Percentiles rank a stretch among this genome's conserved stretches.
phyloP scores from a whole-genome alignment of 192 early-diverging fungal genomes.

The Coemansia sp. region DNA sequence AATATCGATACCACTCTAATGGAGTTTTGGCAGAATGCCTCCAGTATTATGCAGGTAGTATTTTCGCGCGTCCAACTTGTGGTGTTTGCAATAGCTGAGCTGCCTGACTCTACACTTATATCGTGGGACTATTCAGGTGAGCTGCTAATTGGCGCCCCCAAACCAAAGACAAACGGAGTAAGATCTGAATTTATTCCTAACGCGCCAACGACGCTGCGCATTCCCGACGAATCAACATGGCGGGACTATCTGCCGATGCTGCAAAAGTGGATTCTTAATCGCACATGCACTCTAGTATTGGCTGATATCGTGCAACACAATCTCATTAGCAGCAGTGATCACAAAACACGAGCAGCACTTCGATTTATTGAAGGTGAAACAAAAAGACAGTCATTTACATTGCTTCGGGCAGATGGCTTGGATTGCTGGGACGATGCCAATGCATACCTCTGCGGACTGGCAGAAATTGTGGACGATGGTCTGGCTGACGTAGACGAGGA shows the following conservation, averaged over 20 bases:
- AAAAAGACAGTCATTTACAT: background rate
- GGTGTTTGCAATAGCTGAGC: constrained; percentile 1
- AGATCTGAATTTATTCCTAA: background rate
- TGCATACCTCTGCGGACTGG: constrained; percentile 10
- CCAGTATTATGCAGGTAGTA: constrained; percentile 5
- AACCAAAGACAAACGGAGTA: background rate
- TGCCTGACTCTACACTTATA: constrained; percentile 1
- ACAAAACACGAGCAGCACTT: constrained; percentile 4
- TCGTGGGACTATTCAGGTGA: constrained; percentile 11
- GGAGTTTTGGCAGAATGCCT: constrained; percentile 9
- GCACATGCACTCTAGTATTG: constrained; percentile 4
- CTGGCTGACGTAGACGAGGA: constrained; percentile 19
- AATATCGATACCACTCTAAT: background rate
- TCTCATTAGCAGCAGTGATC: background rate
- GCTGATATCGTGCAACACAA: background rate
- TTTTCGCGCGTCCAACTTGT: constrained; percentile 17
- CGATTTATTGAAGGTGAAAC: background rate
- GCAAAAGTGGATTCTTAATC: constrained; percentile 7
- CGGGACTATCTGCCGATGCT: constrained; percentile 9
- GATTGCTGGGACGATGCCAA: constrained; percentile 25
- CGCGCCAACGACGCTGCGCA: constrained; percentile 1
- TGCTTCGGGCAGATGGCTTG: constrained; percentile 5
- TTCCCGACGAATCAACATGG: constrained; percentile 27
- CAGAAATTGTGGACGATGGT: background rate
- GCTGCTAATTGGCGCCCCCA: background rate